These are phyloP conservation scores for Paramecium sonneborni DNA, from an alignment of 73 alveolate species.

Conservation along the genomic window DNA sequence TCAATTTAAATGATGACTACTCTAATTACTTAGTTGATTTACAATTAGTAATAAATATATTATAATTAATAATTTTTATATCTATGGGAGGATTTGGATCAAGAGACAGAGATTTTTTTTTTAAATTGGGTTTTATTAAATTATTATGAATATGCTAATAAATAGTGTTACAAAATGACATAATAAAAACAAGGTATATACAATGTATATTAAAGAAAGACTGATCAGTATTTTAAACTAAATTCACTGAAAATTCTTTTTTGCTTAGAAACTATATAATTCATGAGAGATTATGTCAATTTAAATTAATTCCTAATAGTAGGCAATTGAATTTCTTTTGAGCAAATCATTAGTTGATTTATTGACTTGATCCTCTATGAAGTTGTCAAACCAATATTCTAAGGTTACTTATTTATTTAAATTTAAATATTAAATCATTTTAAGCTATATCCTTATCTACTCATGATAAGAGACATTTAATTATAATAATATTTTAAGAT, in stretches of 20 bases:
- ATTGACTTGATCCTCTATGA: not conserved
- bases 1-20: not conserved
- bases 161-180: not conserved
- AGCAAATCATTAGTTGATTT: not conserved
- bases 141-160: not conserved
- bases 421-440: too few species aligned
- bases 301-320: not conserved
- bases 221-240: not conserved
- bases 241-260: not conserved
- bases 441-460: too few species aligned
- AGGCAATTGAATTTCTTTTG: not conserved
- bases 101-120: conserved; percentile 11
- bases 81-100: conserved; percentile 42
- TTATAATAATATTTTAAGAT: too few species aligned
- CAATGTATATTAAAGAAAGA: not conserved
- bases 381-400: not conserved
- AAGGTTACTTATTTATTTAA: too few species aligned
- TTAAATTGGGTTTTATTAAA: not conserved
- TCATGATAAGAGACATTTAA: not conserved
- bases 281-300: not conserved
- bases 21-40: not conserved
- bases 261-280: not conserved
- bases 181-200: conserved; percentile 5
- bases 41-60: not conserved
- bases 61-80: not conserved